Evolutionary conservation across 768 basidiomycete species (phyloP), one percentile per base, ranked within the genome.

Genomic region (Agaricus sinodeliciosus): DNA sequence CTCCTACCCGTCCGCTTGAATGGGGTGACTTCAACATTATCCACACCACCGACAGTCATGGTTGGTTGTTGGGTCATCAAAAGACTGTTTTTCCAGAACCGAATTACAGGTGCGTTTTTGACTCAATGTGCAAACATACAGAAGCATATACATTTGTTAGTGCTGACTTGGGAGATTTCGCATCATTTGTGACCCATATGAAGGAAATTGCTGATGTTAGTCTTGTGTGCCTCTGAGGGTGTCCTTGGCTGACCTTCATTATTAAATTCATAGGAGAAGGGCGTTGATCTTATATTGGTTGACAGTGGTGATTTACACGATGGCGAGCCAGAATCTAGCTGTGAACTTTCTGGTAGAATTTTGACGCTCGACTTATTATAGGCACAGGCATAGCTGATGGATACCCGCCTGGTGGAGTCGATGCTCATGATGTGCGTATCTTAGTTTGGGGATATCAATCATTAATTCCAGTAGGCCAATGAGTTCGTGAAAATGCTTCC

Each of bases 1-100:
- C 73, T 15, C 91, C 91, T 3, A 76, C 77, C 51, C 72, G 83
- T 16, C 77, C 80, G 19, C 74, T 95, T 12, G 78, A 80, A 48
- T 94, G 92, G 93, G 82, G 85, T n/a, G 90, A 94, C 61, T 75
- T 94, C 63, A 94, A 94, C 63, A 78, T 94, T 60, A 76, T 94
- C 43, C 82, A 85, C 60, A 94, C 90, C 2, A 94, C 93, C 0
- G 91, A 94, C 65, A 87, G 80, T 36, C 85, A 88, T 69, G 71
- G 74, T 36, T 72, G 74, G 71, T 71, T 94, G 3, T 74, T 92
- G 35, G 92, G 92, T 1, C 92, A 95, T 69, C 87, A 90, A 60
- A 85, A 90, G 60, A 15, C 69, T 2, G 76, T 75, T 3, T 81
- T 77, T 62, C 87, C 88, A 0, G 89, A 92, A 59, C 87, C 88